Base-by-base conservation (phyloP, 2,329 filamentous ascomycete species). In the Colletotrichum acutatum region DNA sequence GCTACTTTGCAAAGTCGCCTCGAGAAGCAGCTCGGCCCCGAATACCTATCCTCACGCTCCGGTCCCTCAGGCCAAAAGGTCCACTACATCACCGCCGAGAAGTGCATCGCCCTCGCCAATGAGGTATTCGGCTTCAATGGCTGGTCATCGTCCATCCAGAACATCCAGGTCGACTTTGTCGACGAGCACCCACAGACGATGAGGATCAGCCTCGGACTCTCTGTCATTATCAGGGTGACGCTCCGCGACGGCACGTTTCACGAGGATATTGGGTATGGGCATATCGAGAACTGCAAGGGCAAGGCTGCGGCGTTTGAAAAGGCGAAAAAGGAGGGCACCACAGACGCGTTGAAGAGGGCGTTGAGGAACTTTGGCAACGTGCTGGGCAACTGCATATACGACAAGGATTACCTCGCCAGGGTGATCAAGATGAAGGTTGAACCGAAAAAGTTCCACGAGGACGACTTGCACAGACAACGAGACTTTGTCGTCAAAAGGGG, bases 251-350 rank as follows among this genome's bases (percentile, higher is more conserved):
- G 97, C 59, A 97, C 96, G n/a, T 98, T 91, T 80, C 97, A 98
- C 81, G 97, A 99, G 88, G 97, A 99, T 80, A 93, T 98, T 74
- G 97, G 97, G 32, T 99, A 99, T 79, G 97, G 97, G 8, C 94
- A 97, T 76, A 97, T 97, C 77, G 96, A 98, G 82, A 99, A 99
- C 79, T 95, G 93, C 82, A 97, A 96, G 83, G 94, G 94, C 68
- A 99, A 99, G 84, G 96, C 95, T 3, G 93, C 94, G 64, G 97
- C 96, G 0, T 99, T 98, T 79, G 97, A 99, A 82, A 99, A 99
- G 84, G 95, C 97, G 1, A 99, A 98, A 86, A 99, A 99, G 82
- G 95, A 98, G 85, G 97, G 95, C 8, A 97, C 95, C 3, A 98
- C 97, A 11, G 97, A 99, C 83, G 97, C 92, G 1, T 81, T 99